phyloP scores from a whole-genome alignment of 495 filamentous ascomycete genomes.

The Penicillium simplicissimum region DNA sequence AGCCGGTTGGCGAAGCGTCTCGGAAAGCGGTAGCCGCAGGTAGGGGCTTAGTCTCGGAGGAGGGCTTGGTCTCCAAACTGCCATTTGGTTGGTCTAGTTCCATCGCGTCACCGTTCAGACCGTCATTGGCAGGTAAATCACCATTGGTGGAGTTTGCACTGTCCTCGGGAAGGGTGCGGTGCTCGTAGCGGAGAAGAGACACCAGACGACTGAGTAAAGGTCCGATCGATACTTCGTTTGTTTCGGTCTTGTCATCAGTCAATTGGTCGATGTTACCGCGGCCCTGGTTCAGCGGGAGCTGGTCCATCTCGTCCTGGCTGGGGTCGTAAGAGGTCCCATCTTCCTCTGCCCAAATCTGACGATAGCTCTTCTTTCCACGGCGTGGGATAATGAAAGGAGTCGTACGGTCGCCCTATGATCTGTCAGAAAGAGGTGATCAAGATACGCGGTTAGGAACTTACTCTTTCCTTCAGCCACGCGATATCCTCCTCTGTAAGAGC shows the following conservation, averaged over 20 bases:
- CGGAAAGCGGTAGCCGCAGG: constrained; percentile 76
- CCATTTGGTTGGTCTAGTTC: constrained; percentile 44
- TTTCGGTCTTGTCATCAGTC: constrained; percentile 80
- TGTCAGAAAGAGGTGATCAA: constrained; percentile 11
- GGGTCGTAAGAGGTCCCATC: constrained; percentile 76
- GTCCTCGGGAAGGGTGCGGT: constrained; percentile 62
- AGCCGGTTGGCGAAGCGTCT: constrained; percentile 61
- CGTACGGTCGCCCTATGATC: constrained; percentile 68
- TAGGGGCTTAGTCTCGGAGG: constrained; percentile 47
- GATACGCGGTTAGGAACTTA: constrained; percentile 25
- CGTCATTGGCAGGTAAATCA: constrained; percentile 44
- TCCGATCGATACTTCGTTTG: constrained; percentile 86
- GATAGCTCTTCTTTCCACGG: constrained; percentile 82
- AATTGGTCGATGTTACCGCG: constrained; percentile 82
- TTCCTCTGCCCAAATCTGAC: constrained; percentile 89
- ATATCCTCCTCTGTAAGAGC: constrained; percentile 92
- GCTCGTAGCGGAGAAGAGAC: constrained; percentile 78
- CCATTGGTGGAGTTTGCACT: constrained; percentile 53
- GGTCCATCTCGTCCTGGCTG: constrained; percentile 56
- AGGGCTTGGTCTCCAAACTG: constrained; percentile 45
- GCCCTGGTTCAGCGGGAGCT: constrained; percentile 74
- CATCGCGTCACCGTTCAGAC: constrained; percentile 57
- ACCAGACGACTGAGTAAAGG: constrained; percentile 83
- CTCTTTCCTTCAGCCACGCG: constrained; percentile 84
- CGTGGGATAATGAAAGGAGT: constrained; percentile 83